Conservation (phyloP, 1,284 basidiomycete genomes). For the Ustilago cynodontis region DNA sequence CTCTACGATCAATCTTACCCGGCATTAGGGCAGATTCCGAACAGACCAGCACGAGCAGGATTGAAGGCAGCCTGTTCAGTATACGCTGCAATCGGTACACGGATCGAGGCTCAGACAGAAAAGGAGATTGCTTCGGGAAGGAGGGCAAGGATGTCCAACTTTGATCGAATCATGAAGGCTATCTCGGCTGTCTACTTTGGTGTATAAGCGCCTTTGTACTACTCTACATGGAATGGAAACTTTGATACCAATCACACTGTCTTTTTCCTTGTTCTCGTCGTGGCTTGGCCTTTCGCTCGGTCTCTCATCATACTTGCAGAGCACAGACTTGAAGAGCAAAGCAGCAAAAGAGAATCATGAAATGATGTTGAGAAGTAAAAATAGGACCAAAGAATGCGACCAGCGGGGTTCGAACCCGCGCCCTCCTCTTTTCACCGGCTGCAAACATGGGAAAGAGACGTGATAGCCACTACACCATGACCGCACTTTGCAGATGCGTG, state of each 20-base stretch:
- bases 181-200: constrained; percentile 46
- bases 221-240: background rate
- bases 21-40: constrained; percentile 48
- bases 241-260: background rate
- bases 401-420: constrained; percentile 34
- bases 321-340: too few relatives aligned
- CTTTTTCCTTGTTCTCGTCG: too few relatives aligned
- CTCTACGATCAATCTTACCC: constrained; percentile 51
- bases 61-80: constrained; percentile 60
- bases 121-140: constrained; percentile 28
- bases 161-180: constrained; percentile 27
- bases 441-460: constrained; percentile 25
- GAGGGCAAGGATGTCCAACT: constrained; percentile 43
- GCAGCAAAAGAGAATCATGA: too few relatives aligned
- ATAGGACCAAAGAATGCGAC: constrained; percentile 8
- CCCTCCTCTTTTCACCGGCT: constrained; percentile 18
- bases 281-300: too few relatives aligned
- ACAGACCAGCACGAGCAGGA: constrained; percentile 51
- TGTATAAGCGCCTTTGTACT: constrained; percentile 4
- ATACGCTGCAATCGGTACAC: constrained; percentile 53
- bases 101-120: constrained; percentile 36
- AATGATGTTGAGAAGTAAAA: background rate
- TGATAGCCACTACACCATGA: constrained; percentile 29
- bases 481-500: background rate
- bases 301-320: too few relatives aligned